Percentiles rank a stretch among this genome's conserved stretches.
Conservation (phyloP, 352 stramenopile species). For the Phytophthora ohioensis region DNA sequence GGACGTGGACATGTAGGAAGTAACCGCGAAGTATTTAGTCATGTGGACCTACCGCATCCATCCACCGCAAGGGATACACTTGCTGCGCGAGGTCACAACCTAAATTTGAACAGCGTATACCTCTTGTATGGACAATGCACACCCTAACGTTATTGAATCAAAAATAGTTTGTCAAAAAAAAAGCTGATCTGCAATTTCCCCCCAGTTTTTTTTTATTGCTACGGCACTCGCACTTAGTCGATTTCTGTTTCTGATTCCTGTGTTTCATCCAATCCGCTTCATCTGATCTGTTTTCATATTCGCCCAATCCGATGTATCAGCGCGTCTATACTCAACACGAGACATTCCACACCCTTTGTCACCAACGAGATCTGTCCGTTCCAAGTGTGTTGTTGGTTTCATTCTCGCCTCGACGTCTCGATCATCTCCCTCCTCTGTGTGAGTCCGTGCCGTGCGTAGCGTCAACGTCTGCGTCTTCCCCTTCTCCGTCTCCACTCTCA, state of each 20-base stretch:
- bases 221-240: background rate
- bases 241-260: background rate
- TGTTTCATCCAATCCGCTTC: slow-evolving; percentile 6
- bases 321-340: slow-evolving; percentile 4
- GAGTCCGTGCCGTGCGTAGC: slow-evolving; percentile 19
- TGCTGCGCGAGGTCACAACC: too few relatives aligned
- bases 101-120: too few relatives aligned
- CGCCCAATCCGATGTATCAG: background rate
- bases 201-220: background rate
- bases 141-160: too few relatives aligned
- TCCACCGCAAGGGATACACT: too few relatives aligned
- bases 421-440: slow-evolving; percentile 27
- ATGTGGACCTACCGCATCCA: too few relatives aligned
- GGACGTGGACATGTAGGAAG: too few relatives aligned
- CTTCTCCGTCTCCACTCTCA: slow-evolving; percentile 11
- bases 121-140: too few relatives aligned
- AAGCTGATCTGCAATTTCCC: too few relatives aligned
- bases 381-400: slow-evolving; percentile 16
- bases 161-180: too few relatives aligned
- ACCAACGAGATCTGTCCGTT: slow-evolving; percentile 16
- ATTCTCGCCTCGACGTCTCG: background rate
- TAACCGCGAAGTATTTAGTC: too few relatives aligned
- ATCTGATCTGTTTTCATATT: background rate
- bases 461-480: slow-evolving; percentile 21
- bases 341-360: slow-evolving; percentile 19